Evolutionary conservation across 176 grass and related monocot species (phyloP), one percentile per base, ranked within the genome.

Genomic region (Oryza nivara): DNA sequence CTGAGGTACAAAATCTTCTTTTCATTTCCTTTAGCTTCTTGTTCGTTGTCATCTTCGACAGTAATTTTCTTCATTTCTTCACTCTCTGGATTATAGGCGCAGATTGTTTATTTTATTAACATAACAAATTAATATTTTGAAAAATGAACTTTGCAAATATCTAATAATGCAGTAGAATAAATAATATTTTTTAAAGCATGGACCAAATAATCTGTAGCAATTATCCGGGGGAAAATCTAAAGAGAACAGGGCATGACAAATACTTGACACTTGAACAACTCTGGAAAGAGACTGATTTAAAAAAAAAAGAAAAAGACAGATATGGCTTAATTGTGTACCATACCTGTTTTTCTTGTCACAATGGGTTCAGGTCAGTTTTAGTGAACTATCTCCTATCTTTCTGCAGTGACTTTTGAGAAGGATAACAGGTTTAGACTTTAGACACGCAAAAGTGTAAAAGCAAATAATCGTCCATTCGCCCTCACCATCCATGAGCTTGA

Each of bases 1-100:
- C 47, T 86, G 60, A 75, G 85, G 85, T 86, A 81, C 7, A 35
- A 35, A 2, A 13, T 20, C 74, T 61, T 23, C 17, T 60, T 60
- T 52, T 77, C 12, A 7, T 13, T 10, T 25, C 20, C 20, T 19
- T 73, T 73, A 9, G 11, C 5, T 54, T 36, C 16, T 34, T n/a
- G 3, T n/a, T 52, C 34, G 20, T 43, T 12, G 15, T 43, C 12
- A 56, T 16, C 14, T 15, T 56, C 16, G 16, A 20, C 54, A 0
- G 13, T 8, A 63, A 61, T 61, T 63, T 63, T 23, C 0, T 63
- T 23, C 9, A 7, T 58, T 17, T 58, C 17, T 58, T 58, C 9
- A 58, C 40, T 41, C 40, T 0, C 40, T 41, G 40, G 40, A 41
- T 41, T 41, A 41, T 41, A 7, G 25, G 25, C 25, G 25, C 7